Conservation (phyloP, 2,329 filamentous ascomycete genomes). For the Lasiodiplodia hormozganensis region DNA sequence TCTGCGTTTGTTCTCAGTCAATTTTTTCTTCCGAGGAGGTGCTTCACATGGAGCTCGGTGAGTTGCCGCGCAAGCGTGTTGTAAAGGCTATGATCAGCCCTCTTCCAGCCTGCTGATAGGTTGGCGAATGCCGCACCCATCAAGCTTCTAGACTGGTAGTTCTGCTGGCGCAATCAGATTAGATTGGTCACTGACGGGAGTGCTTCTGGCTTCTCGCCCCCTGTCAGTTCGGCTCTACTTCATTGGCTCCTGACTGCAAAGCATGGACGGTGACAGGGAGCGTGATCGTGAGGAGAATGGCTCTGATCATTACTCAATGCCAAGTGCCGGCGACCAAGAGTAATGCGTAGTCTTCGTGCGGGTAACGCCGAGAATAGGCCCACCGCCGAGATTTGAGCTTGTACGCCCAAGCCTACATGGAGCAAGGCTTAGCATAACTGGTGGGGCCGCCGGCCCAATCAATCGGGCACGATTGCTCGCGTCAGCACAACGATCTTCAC, state of each 20-base stretch:
- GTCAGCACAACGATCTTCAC: conserved; percentile 1
- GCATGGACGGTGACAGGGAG: not conserved
- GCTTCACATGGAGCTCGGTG: not conserved
- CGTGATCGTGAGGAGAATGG: not conserved
- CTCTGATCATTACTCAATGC: not conserved
- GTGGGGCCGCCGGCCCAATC: not conserved
- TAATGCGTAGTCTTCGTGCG: not conserved
- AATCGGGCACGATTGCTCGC: not conserved
- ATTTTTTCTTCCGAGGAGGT: not conserved
- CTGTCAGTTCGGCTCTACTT: not conserved
- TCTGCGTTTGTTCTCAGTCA: not conserved
- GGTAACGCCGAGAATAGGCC: conserved; percentile 4
- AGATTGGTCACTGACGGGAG: not conserved
- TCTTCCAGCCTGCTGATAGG: not conserved
- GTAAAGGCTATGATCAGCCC: not conserved
- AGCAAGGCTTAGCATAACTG: not conserved
- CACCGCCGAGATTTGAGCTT: not conserved
- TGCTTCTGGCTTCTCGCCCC: not conserved
- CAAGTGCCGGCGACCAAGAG: not conserved
- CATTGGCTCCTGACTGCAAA: not conserved
- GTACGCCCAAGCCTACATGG: not conserved
- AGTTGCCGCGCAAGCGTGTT: not conserved
- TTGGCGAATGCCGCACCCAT: not conserved
- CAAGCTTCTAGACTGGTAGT: not conserved
- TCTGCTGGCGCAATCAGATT: not conserved